Conservation (phyloP, 2,329 filamentous ascomycete species). For the Pseudogymnoascus sp. region DNA sequence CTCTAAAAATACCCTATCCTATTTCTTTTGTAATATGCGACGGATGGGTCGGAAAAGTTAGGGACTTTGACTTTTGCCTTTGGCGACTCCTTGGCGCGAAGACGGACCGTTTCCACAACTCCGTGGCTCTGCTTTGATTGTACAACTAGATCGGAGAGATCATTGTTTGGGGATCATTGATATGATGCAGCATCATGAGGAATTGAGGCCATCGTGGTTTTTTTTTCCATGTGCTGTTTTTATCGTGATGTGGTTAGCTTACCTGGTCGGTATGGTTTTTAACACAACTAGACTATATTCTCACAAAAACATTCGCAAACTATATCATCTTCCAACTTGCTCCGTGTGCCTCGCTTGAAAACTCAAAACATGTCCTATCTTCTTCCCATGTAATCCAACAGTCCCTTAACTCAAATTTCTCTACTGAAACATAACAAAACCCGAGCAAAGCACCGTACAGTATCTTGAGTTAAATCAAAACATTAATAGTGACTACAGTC, state of each 20-base stretch:
- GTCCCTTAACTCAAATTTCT: not conserved
- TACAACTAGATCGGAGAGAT: constrained; percentile 6
- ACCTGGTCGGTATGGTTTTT: constrained; percentile 8
- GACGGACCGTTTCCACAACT: constrained; percentile 7
- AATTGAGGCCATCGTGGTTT: not conserved
- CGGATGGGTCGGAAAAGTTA: constrained; percentile 7
- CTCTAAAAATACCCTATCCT: constrained; percentile 9
- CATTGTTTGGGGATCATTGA: constrained; percentile 9
- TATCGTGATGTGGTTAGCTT: constrained; percentile 7
- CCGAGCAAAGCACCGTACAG: not conserved
- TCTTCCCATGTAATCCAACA: not conserved
- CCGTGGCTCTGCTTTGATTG: constrained; percentile 4
- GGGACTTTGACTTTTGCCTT: constrained; percentile 6
- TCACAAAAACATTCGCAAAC: constrained; percentile 9
- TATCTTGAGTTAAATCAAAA: not conserved
- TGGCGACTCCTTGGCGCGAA: not conserved
- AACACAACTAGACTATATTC: constrained; percentile 9
- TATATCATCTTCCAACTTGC: not conserved
- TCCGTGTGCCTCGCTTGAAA: not conserved
- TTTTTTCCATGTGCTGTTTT: not conserved
- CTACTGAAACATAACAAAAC: not conserved
- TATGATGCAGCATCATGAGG: not conserved
- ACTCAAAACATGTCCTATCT: not conserved
- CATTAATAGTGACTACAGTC: not conserved
- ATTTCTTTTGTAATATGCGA: constrained; percentile 10